Evolutionary conservation across 176 grass and related monocot genomes (phyloP), one percentile per base, ranked within the genome.

Genomic region (Oryza nivara): DNA sequence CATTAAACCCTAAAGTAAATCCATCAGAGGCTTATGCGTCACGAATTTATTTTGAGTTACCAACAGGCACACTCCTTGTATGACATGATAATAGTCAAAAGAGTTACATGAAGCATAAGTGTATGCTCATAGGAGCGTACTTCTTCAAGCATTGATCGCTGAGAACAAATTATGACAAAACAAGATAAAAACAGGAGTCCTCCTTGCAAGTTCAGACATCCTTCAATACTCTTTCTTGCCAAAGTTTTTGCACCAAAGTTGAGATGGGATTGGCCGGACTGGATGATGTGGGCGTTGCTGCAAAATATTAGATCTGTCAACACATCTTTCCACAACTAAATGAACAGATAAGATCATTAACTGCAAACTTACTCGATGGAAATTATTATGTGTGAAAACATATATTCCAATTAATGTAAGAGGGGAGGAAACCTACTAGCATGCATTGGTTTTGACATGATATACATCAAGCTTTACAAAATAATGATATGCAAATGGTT

Each of bases 221-320:
- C 63, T 80, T 91, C 86, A 95, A 67, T 95, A 95, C 28, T 98
- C 93, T 19, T 97, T 93, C 20, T 95, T 95, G 67, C 96, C 96
- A 71, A 98, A 98, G 88, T 98, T 98, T 79, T 98, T 95, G 93
- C 96, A 98, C 96, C 96, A 98, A 14, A 98, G 89, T 82, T 98
- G 96, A 12, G 96, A 98, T 25, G 96, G 96, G 73, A 98, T 95
- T 11, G 93, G 96, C 25, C 95, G 92, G 16, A 98, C 92, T 11
- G 95, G 95, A 32, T 98, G 83, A 78, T 98, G 95, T 0, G 95
- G 95, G 65, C 95, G 89, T 98, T 98, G 92, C 95, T 98, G 95
- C 71, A 48, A 68, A 89, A 11, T 10, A 84, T 25, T 23, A 72
- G 19, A 85, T 43, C 2, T 13, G 48, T 86, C 32, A 88, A 64